A percentile compares a stretch with the other conserved stretches of the same genome.
Evolutionary conservation across 148 eudicot genomes (phyloP).

Genomic region (Fagopyrum esculentum): DNA sequence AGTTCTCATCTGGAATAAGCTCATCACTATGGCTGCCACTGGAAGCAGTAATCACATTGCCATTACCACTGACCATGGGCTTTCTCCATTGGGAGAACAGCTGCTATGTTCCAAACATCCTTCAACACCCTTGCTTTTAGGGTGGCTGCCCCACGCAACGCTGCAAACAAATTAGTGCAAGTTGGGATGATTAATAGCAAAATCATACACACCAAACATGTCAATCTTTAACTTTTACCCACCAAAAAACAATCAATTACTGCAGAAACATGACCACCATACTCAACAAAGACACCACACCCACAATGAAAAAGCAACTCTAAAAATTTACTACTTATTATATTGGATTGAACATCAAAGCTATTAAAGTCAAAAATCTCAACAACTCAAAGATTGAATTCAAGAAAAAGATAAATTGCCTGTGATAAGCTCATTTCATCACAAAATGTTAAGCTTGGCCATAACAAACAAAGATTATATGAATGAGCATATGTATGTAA

Average conservation of each 20-base stretch:
- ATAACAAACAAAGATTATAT: no score
- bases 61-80: slow-evolving; percentile 23
- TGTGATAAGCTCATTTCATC: no score
- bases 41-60: slow-evolving; percentile 21
- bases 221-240: not conserved
- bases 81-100: slow-evolving; percentile 78
- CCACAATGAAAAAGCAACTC: not conserved
- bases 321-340: not conserved
- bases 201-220: not conserved
- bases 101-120: slow-evolving; percentile 92
- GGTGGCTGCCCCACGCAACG: slow-evolving; percentile 86
- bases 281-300: not conserved
- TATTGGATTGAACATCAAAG: no score
- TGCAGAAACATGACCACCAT: slow-evolving; percentile 3
- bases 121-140: slow-evolving; percentile 87
- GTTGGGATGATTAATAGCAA: not conserved
- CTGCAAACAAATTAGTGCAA: slow-evolving; percentile 26
- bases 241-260: not conserved
- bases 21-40: slow-evolving; percentile 58
- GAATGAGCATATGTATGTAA: no score
- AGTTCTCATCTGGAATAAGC: slow-evolving; percentile 68
- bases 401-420: no score
- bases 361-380: no score
- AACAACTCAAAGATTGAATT: no score
- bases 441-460: no score